Evolutionary conservation across 805 yeast species (phyloP), one percentile per base, ranked within the genome.

Genomic region (Barnettozyma wickerhamii): DNA sequence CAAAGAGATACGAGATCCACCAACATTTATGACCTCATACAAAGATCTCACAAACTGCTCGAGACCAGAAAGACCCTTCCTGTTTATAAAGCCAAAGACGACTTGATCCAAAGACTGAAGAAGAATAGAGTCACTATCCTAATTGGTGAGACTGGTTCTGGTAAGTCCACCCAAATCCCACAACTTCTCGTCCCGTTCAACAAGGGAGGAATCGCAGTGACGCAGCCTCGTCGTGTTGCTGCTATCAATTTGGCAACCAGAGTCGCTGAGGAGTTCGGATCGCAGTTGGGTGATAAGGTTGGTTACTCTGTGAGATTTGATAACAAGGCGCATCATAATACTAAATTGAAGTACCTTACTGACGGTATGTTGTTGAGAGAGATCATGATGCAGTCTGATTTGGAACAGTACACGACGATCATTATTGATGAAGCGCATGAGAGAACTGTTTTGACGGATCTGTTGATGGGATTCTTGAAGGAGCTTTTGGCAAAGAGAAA

Each of bases 361-460:
- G 99, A 93, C 67, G 99, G 99, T 80, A 91, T 93, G 98, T 72
- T 93, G 17, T 64, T 93, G 41, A 75, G 99, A 58, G 98, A 93
- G 60, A 63, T 90, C 48, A 84, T 91, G 93, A 63, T 85, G 45
- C 87, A 86, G 53, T 74, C 76, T 2, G 56, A 63, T 10, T 64
- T 93, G 28, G 62, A 71, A 3, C 76, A 75, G 46, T 93, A 91
- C 62, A 69, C 83, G 20, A 81, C 89, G 0, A 73, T 93, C 9
- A 71, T 93, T 33, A 80, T 93, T 37, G 99, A 93, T 69, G 99
- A 93, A 67, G 99, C 98, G 3, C 99, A 93, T 67, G 99, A 93
- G 66, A 75, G 99, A 59, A 91, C 98, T 0, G 84, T 93, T 2
- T 65, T 90, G 36, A 89, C 98, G 0, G 99, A 93, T 66, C 65